Evolutionary conservation across 805 yeast genomes (phyloP), one percentile per base, ranked within the genome.

Genomic region (Alloascoidea hylecoeti): DNA sequence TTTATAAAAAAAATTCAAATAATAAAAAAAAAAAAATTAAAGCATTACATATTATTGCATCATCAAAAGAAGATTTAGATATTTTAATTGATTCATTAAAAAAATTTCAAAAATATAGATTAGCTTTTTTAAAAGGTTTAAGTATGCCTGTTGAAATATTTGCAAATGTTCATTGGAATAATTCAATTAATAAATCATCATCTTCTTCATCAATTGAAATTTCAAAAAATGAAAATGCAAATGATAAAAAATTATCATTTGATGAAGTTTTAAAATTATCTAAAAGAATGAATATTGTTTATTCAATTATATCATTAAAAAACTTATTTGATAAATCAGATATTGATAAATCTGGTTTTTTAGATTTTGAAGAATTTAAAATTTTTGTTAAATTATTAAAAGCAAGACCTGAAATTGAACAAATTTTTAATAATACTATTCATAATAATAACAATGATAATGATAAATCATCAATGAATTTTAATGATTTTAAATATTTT

Each of bases 11-110:
- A n/a, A 63, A 70, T 4, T 74, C 68, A 39, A 64, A 69, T 2
- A 23, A n/a, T n/a, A 9, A 9, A 9, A 23, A n/a, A 23, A 63
- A 70, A 38, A 82, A 79, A 51, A 60, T 84, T 35, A 82, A 84
- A 48, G 81, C 88, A 0, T 55, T 92, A 38, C 96, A 89, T 56
- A 56, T 86, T 13, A 73, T 88, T 5, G 86, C 94, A 1, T 55
- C 67, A 0, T 58, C 65, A 5, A 59, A 57, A 36, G 55, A 55
- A 17, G 78, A 73, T 33, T 73, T 69, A 38, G 67, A 80, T 47
- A 42, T 68, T 45, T 63, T 84, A 51, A 49, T 77, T 19, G 49
- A 61, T 19, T 74, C 83, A 19, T 53, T 81, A 14, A 64, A 64
- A 34, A 66, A 70, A 30, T 56, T 86, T 12, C 70, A 72, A 2